Evolutionary conservation across 2,329 filamentous ascomycete genomes (phyloP).

Genomic region (Fusarium virguliforme): DNA sequence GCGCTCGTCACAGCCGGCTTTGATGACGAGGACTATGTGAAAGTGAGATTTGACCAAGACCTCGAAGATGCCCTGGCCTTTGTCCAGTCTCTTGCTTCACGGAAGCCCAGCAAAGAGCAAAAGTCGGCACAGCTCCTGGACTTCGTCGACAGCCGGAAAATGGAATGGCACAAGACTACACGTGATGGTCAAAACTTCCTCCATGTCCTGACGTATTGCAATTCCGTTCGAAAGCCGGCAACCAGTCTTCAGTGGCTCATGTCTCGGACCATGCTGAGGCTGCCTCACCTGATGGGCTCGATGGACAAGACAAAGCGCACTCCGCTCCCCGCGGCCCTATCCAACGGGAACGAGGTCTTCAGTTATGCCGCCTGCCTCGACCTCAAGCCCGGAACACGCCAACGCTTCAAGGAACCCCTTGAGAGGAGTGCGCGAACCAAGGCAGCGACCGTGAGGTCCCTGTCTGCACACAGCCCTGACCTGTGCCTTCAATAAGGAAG

Average conservation of each 20-base stretch:
- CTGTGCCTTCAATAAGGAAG: constrained; percentile 12
- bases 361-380: constrained; percentile 6
- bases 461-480: constrained; percentile 17
- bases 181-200: constrained; percentile 17
- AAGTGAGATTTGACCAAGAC: not conserved
- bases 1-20: not conserved
- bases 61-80: not conserved
- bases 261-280: constrained; percentile 5
- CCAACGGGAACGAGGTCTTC: constrained; percentile 9
- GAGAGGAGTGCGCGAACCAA: constrained; percentile 10
- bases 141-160: constrained; percentile 5
- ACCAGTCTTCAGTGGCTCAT: constrained; percentile 24
- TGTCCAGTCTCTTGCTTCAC: constrained; percentile 1
- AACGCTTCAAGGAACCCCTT: not conserved
- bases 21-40: constrained; percentile 14
- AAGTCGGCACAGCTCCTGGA: not conserved
- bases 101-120: not conserved
- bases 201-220: constrained; percentile 16
- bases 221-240: constrained; percentile 9
- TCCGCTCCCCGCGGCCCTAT: constrained; percentile 11
- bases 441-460: not conserved
- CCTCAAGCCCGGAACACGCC: not conserved
- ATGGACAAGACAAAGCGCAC: constrained; percentile 19
- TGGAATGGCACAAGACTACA: constrained; percentile 17
- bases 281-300: constrained; percentile 13